phyloP scores from a whole-genome alignment of 495 filamentous ascomycete genomes.

The Apiosordaria backusii region DNA sequence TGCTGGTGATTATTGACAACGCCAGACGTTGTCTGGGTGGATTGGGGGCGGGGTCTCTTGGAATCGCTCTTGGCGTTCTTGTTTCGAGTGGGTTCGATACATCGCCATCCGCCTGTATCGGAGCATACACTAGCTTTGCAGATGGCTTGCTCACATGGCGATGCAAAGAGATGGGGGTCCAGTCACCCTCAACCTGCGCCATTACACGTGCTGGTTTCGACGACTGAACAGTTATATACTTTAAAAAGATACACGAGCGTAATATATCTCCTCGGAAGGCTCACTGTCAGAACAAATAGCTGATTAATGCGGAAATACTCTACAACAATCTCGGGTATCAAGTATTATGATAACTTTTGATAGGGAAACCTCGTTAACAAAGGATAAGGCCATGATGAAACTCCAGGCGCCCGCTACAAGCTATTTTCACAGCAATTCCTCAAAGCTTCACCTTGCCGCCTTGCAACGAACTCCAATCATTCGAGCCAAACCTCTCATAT shows the following conservation, averaged over 20 bases:
- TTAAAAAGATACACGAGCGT: too few species aligned
- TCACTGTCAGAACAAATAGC: too few species aligned
- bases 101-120: not conserved
- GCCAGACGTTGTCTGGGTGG: constrained; percentile 3
- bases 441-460: constrained; percentile 69
- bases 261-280: too few species aligned
- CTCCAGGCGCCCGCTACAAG: not conserved
- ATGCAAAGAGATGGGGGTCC: not conserved
- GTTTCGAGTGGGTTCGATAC: not conserved
- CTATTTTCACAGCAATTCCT: not conserved
- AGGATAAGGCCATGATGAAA: constrained; percentile 2
- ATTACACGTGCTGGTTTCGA: not conserved
- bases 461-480: constrained; percentile 66
- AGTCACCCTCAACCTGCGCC: too few species aligned
- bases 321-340: not conserved
- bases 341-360: not conserved
- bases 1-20: constrained; percentile 4
- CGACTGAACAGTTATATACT: too few species aligned
- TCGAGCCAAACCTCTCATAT: constrained; percentile 63
- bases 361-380: not conserved
- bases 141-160: not conserved
- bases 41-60: not conserved
- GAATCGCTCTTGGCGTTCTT: not conserved
- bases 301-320: not conserved
- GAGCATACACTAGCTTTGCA: not conserved